Evolutionary conservation across 2,329 filamentous ascomycete species (phyloP), one percentile per base, ranked within the genome.

Genomic region (Botrytis tulipae): DNA sequence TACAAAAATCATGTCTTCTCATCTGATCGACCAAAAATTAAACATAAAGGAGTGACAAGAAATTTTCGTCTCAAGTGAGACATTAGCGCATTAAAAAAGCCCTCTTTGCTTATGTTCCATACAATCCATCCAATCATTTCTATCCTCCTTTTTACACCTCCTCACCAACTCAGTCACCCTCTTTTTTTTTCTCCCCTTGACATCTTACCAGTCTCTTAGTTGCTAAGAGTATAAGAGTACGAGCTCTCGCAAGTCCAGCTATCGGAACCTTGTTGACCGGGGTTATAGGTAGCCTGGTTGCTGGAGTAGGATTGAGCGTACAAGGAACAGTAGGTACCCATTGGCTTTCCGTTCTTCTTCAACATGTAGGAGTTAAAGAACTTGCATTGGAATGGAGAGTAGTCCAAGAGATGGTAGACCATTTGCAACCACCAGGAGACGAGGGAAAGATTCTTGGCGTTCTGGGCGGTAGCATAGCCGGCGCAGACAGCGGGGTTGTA

Each of bases 351-450:
- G 74, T 84, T 83, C 78, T 81, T 81, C 73, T 80, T 79, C 40
- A 83, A 74, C 70, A 84, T 77, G 74, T 82, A 85, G 0, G 81
- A 78, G 68, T 82, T 82, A n/a, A n/a, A n/a, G n/a, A n/a, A n/a
- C n/a, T n/a, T n/a, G n/a, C n/a, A n/a, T n/a, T n/a, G n/a, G n/a
- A n/a, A n/a, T n/a, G n/a, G n/a, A n/a, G n/a, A n/a, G n/a, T n/a
- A n/a, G n/a, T n/a, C n/a, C n/a, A n/a, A n/a, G n/a, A n/a, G n/a
- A n/a, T n/a, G n/a, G n/a, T n/a, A 48, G 32, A 72, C 25, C 40
- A 37, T 71, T 37, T 59, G 71, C 29, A 48, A 18, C 69, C 61
- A 76, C 9, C 57, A 42, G 22, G 60, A n/a, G 5, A 70, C 51
- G 10, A 70, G 66, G 14, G 42, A 20, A 3, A 46, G 29, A 37